Evolutionary conservation across 495 filamentous ascomycete species (phyloP).

Genomic region (Neurospora sp.): DNA sequence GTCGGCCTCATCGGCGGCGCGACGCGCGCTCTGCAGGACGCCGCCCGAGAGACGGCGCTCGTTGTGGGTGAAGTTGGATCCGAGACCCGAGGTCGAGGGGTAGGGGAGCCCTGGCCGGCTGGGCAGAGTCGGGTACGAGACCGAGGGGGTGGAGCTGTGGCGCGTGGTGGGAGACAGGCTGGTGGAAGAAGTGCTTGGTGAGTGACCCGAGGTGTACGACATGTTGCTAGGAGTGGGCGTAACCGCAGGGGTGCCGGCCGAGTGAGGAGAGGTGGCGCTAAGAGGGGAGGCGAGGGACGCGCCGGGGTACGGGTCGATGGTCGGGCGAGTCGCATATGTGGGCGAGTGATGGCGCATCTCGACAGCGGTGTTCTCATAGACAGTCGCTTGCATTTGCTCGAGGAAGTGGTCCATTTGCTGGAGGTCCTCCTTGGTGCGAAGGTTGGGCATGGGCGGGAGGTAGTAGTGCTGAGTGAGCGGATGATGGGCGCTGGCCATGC

Average conservation of each 20-base stretch:
- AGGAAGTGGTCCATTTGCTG: slow-evolving; percentile 86
- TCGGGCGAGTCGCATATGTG: slow-evolving; percentile 38
- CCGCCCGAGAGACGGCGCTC: slow-evolving; percentile 79
- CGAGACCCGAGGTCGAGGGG: slow-evolving; percentile 68
- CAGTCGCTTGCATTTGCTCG: slow-evolving; percentile 86
- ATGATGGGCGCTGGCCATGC: slow-evolving; percentile 35
- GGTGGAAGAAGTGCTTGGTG: slow-evolving; percentile 56
- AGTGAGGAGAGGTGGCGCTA: slow-evolving; percentile 47
- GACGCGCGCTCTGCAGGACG: slow-evolving; percentile 58
- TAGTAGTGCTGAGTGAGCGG: slow-evolving; percentile 59
- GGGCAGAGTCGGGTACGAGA: slow-evolving; percentile 71
- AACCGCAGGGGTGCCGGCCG: slow-evolving; percentile 63
- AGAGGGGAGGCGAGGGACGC: slow-evolving; percentile 49
- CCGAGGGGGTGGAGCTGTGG: slow-evolving; percentile 43
- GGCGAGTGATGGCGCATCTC: slow-evolving; percentile 69
- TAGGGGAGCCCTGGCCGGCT: slow-evolving; percentile 46
- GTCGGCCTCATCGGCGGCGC: slow-evolving; percentile 32
- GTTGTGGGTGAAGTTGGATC: slow-evolving; percentile 68
- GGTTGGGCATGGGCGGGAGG: slow-evolving; percentile 73
- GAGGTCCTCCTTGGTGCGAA: slow-evolving; percentile 87
- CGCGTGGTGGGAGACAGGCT: slow-evolving; percentile 57
- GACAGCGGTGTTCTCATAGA: slow-evolving; percentile 72
- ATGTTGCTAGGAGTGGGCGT: slow-evolving; percentile 83
- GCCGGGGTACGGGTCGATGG: slow-evolving; percentile 41
- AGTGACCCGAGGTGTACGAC: slow-evolving; percentile 79